Evolutionary conservation across 257 asterid genomes (phyloP).

Genomic region (Cordia subcordata): DNA sequence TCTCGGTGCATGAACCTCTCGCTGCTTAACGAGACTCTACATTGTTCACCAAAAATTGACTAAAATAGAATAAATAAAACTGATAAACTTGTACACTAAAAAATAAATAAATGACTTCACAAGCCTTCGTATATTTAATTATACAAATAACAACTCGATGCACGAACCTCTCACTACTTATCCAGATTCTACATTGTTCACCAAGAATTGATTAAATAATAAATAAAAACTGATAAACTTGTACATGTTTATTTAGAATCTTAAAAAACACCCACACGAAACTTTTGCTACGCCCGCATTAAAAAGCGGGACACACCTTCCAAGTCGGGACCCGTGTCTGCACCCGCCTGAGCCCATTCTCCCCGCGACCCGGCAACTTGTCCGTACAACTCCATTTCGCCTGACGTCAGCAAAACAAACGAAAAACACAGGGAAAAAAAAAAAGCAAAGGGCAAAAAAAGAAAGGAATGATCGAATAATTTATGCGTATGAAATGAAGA

Average conservation of each 20-base stretch:
- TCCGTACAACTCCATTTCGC: constrained; percentile 56
- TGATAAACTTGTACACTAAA: background rate
- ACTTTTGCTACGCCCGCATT: constrained; percentile 11
- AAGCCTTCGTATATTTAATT: too few relatives aligned
- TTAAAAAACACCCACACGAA: too few relatives aligned
- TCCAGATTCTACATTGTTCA: background rate
- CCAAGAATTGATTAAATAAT: too few relatives aligned
- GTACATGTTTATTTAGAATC: too few relatives aligned
- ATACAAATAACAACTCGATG: background rate
- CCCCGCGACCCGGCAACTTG: constrained; percentile 25
- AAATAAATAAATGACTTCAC: too few relatives aligned
- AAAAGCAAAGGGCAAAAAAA: background rate
- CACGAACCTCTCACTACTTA: too few relatives aligned
- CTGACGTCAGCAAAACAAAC: too few relatives aligned
- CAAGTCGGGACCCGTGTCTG: constrained; percentile 32
- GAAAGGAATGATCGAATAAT: background rate
- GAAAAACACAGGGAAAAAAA: too few relatives aligned
- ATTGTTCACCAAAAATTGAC: background rate
- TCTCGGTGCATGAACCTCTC: background rate
- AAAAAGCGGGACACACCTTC: constrained; percentile 31
- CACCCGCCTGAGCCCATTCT: constrained; percentile 36
- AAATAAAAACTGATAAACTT: too few relatives aligned
- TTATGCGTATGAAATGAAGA: background rate
- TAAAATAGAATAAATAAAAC: background rate
- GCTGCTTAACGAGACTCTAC: constrained; percentile 3